Evolutionary conservation across 345 rosid genomes (phyloP).

Genomic region (Capsella bursapastoris): DNA sequence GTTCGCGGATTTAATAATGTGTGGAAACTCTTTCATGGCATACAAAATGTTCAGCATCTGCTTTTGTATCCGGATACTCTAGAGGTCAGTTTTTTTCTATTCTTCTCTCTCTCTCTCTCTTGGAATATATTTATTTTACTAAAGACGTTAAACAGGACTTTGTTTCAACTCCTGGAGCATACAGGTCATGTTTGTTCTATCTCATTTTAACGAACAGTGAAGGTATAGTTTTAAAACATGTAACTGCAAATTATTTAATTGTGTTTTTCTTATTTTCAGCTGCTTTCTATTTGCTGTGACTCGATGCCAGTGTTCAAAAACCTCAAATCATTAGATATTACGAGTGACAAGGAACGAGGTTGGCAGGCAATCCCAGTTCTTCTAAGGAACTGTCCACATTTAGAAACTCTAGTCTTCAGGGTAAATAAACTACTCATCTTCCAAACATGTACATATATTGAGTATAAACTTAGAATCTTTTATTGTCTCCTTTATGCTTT

Average conservation of each 20-base stretch:
- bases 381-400: conserved; percentile 17
- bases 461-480: not conserved
- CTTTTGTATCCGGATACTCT: not conserved
- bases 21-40: not conserved
- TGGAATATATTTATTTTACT: not conserved
- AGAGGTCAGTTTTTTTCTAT: not conserved
- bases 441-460: not conserved
- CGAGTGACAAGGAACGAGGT: not conserved
- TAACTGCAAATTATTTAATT: not conserved
- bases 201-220: no score
- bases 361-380: conserved; percentile 30
- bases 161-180: not conserved
- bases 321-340: conserved; percentile 1
- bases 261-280: not conserved
- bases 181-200: no score
- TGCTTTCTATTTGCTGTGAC: not conserved
- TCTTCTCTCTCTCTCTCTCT: not conserved
- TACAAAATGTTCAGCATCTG: not conserved
- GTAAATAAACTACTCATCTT: not conserved
- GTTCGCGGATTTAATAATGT: not conserved
- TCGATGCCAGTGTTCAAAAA: conserved; percentile 20
- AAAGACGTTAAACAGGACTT: no score
- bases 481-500: not conserved
- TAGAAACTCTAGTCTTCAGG: not conserved
- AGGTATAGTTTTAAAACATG: no score